A percentile compares a stretch with the other conserved stretches of the same genome.
Conservation (phyloP, 2,329 filamentous ascomycete species). For the Claviceps pusilla region DNA sequence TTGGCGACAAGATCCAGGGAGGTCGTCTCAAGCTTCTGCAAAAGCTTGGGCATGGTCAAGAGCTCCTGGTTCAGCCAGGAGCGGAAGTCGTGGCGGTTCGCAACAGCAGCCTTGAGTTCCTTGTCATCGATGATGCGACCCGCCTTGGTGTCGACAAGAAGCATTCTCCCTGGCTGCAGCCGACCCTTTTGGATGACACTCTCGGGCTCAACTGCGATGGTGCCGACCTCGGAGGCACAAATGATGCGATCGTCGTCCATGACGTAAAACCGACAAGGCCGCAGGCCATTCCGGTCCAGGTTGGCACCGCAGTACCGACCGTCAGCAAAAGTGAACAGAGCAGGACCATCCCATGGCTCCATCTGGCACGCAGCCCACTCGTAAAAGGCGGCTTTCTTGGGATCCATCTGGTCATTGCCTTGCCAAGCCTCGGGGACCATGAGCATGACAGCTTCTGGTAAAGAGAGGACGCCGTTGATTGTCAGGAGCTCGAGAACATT, state of each 20-base stretch:
- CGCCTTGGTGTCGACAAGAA: conserved; percentile 77
- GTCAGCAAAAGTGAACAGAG: conserved; percentile 92
- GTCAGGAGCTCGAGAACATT: conserved; percentile 88
- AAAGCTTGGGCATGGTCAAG: conserved; percentile 62
- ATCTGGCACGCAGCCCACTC: conserved; percentile 98
- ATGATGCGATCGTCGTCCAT: conserved; percentile 95
- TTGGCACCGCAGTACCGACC: conserved; percentile 95
- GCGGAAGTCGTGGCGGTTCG: conserved; percentile 76
- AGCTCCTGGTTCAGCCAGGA: conserved; percentile 78
- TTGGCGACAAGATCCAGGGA: conserved; percentile 49
- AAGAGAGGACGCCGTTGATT: conserved; percentile 88
- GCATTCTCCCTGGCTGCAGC: conserved; percentile 87
- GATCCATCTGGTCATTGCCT: conserved; percentile 81
- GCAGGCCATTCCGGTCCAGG: conserved; percentile 84
- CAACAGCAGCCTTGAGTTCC: conserved; percentile 78
- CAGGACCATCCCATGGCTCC: conserved; percentile 97
- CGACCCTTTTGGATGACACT: conserved; percentile 83
- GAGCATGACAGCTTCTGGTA: conserved; percentile 93
- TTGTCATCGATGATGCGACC: conserved; percentile 89
- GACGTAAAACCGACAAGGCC: conserved; percentile 92
- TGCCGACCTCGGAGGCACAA: conserved; percentile 91
- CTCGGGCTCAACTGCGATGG: conserved; percentile 82
- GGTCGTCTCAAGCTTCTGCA: conserved; percentile 41
- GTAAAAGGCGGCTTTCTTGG: conserved; percentile 91
- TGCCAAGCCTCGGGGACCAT: conserved; percentile 99